Evolutionary conservation across 2,329 filamentous ascomycete genomes (phyloP).

Genomic region (Leptographium procerum): DNA sequence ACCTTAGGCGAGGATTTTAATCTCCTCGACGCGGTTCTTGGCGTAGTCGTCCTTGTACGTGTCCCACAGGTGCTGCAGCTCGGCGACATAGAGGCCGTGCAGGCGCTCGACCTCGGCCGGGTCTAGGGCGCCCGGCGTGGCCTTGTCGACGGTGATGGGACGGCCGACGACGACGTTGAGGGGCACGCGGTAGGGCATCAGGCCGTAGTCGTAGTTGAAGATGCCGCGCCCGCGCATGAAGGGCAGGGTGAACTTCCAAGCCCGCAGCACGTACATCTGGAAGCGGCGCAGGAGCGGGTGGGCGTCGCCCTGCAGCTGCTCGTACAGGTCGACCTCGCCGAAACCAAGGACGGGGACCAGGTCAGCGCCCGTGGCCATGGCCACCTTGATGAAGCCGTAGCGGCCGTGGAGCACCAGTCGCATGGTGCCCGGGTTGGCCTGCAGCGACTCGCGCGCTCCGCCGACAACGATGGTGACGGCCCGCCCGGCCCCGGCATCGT

Average conservation of each 20-base stretch:
- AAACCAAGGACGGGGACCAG: constrained; percentile 87
- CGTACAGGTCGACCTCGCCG: constrained; percentile 92
- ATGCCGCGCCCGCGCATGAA: constrained; percentile 83
- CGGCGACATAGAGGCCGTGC: constrained; percentile 66
- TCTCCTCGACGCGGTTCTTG: constrained; percentile 47
- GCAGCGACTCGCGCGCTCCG: constrained; percentile 82
- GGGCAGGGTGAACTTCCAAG: constrained; percentile 86
- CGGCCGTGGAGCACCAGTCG: constrained; percentile 70
- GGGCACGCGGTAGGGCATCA: constrained; percentile 85
- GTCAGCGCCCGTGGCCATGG: constrained; percentile 83
- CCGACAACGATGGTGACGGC: constrained; percentile 94
- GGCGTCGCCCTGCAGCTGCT: constrained; percentile 66
- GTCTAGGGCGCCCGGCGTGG: constrained; percentile 45
- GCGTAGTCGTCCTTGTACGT: constrained; percentile 69
- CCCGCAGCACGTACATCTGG: constrained; percentile 74
- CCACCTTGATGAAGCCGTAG: constrained; percentile 90
- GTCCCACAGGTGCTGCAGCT: constrained; percentile 63
- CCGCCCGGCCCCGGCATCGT: constrained; percentile 80
- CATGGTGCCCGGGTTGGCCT: constrained; percentile 68
- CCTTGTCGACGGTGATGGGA: constrained; percentile 59
- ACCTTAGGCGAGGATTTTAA: constrained; percentile 43
- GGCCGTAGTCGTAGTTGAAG: constrained; percentile 94
- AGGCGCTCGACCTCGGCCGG: constrained; percentile 69
- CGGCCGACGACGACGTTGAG: constrained; percentile 83
- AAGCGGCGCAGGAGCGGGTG: constrained; percentile 71